phyloP scores from a whole-genome alignment of 2,329 filamentous ascomycete species.

The Plenodomus lindquistii region DNA sequence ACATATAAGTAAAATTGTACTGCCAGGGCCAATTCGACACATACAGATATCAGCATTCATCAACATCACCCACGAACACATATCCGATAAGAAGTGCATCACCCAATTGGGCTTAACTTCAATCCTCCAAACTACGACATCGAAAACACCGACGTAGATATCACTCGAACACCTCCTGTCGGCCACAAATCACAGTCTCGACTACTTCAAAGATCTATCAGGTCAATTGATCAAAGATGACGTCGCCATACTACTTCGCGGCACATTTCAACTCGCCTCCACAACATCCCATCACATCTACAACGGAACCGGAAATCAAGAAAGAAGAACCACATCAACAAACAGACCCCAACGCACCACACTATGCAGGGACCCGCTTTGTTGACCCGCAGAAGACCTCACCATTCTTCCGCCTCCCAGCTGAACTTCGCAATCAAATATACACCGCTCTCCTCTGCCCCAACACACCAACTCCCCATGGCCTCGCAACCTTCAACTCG shows the following conservation, averaged over 20 bases:
- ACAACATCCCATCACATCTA: background rate
- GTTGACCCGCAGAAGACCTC: constrained; percentile 17
- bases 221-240: constrained; percentile 7
- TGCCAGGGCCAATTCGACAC: background rate
- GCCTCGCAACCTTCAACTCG: constrained; percentile 8
- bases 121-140: constrained; percentile 5
- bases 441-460: constrained; percentile 47
- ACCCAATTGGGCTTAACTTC: constrained; percentile 14
- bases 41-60: constrained; percentile 1
- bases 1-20: constrained; percentile 5
- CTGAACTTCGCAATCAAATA: constrained; percentile 65
- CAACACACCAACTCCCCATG: constrained; percentile 11
- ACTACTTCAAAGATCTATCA: too few species aligned
- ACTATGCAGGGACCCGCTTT: constrained; percentile 1
- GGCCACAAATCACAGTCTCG: background rate
- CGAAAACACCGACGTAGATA: background rate
- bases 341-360: constrained; percentile 5
- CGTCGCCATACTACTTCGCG: constrained; percentile 24
- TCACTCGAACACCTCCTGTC: background rate
- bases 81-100: constrained; percentile 8
- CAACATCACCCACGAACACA: background rate
- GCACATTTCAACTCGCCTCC: constrained; percentile 21
- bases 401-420: constrained; percentile 54
- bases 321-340: background rate
- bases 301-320: background rate